phyloP scores from a whole-genome alignment of 495 filamentous ascomycete genomes.

The Neurospora sp. region DNA sequence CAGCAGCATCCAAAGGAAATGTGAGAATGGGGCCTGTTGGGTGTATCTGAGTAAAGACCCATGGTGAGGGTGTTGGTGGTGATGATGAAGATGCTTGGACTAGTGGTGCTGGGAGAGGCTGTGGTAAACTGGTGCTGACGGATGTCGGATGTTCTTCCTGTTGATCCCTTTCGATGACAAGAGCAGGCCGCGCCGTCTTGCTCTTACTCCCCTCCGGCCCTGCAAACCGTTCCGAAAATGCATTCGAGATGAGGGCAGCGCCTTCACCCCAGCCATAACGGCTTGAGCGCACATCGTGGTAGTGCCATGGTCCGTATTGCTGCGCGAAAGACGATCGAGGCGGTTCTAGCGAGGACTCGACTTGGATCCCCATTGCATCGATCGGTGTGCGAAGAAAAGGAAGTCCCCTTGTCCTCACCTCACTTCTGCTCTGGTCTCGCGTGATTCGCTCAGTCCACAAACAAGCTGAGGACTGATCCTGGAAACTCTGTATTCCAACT shows the following conservation, averaged over 20 bases:
- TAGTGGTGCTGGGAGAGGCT: neutral
- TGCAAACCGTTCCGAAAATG: neutral
- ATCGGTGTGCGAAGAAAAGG: neutral
- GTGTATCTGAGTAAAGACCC: conserved; percentile 5
- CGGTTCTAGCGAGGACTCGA: conserved; percentile 17
- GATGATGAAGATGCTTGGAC: neutral
- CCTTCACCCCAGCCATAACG: neutral
- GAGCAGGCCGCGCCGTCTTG: neutral
- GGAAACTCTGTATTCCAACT: neutral
- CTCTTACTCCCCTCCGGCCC: neutral
- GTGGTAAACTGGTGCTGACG: neutral
- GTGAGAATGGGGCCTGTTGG: conserved; percentile 9
- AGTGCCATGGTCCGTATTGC: conserved; percentile 23
- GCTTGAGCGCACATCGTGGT: conserved; percentile 5
- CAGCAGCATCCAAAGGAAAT: neutral
- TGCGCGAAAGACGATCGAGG: neutral
- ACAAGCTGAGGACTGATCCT: neutral
- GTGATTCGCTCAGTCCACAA: neutral
- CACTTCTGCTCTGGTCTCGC: neutral
- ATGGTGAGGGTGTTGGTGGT: neutral
- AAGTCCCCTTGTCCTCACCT: neutral
- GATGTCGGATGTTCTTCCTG: neutral
- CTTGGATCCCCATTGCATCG: conserved; percentile 17
- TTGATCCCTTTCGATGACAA: neutral
- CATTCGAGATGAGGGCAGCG: neutral